phyloP scores from a whole-genome alignment of 2,329 filamentous ascomycete genomes.

The Simplicillium aogashimaense region DNA sequence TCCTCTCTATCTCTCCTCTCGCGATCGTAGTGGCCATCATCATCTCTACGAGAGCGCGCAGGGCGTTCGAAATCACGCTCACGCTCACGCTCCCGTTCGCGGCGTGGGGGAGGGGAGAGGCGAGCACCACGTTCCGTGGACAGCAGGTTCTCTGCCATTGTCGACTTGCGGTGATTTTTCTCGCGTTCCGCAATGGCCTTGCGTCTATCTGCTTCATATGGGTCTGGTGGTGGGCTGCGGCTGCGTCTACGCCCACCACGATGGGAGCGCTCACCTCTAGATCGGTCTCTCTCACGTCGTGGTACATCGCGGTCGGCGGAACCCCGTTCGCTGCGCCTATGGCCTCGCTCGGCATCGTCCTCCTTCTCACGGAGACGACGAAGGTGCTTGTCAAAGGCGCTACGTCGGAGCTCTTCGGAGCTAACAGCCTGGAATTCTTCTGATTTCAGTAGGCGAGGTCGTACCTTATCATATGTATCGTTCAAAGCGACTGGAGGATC shows the following conservation, averaged over 20 bases:
- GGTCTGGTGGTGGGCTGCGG: slow-evolving; percentile 83
- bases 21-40: slow-evolving; percentile 66
- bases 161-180: slow-evolving; percentile 78
- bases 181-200: slow-evolving; percentile 92
- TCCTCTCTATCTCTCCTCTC: slow-evolving; percentile 83
- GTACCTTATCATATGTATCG: slow-evolving; percentile 86
- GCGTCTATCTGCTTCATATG: slow-evolving; percentile 90
- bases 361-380: slow-evolving; percentile 87
- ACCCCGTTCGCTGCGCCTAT: slow-evolving; percentile 47
- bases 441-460: slow-evolving; percentile 65
- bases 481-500: slow-evolving; percentile 69
- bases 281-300: slow-evolving; percentile 52
- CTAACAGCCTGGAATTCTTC: slow-evolving; percentile 78
- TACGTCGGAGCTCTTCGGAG: slow-evolving; percentile 71
- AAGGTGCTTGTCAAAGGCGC: slow-evolving; percentile 86
- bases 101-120: slow-evolving; percentile 29
- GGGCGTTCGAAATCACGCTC: slow-evolving; percentile 42
- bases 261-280: slow-evolving; percentile 53
- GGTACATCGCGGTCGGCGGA: slow-evolving; percentile 41
- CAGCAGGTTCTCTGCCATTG: slow-evolving; percentile 54
- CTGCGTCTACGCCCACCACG: slow-evolving; percentile 57
- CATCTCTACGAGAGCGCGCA: slow-evolving; percentile 47
- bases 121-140: slow-evolving; percentile 36
- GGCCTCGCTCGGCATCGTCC: slow-evolving; percentile 63
- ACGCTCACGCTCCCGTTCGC: slow-evolving; percentile 31